Base-by-base conservation (phyloP, 441 rosid species). In the Erysimum cheiri region DNA sequence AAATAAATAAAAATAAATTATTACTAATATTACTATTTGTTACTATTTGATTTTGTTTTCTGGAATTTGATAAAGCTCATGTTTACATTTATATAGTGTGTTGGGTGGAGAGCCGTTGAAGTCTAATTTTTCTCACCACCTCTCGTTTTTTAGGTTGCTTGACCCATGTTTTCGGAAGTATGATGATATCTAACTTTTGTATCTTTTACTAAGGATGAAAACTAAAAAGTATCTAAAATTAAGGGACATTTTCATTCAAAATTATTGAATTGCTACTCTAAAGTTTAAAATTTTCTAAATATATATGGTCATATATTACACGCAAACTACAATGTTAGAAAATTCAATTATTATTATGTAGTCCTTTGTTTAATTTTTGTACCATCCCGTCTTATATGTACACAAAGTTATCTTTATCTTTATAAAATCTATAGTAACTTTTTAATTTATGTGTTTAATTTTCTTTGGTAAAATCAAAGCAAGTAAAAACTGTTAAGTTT, bases 131-230 rank as follows among this genome's bases (percentile, higher is more conserved):
- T 8, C 61, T 58, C 67, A 22, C 40, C 8, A 66, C 77, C 44
- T 41, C 61, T 73, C 35, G 5, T 60, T 67, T 52, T 60, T 74
- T 73, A 60, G 77, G 50, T 52, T 52, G 50, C 52, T 69, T 69
- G 55, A 54, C 58, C 32, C 56, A n/a, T 13, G 3, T 39, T 14
- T 19, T 11, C 4, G 55, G 52, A 60, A 8, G 39, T 53, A 12
- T 39, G 35, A 15, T 39, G 67, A 22, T 22, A 22, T 69, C 67
- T 69, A 48, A 36, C 58, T 67, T 67, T 69, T 35, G 37, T 22
- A 35, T 35, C 32, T 7, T 19, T 57, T 7, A 24, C 26, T 15
- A 46, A 8, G 12, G 26, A 3, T 46, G 26, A 17, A 43, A 14
- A 6, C 56, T 2, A 44, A 47, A 44, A 31, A 17, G 5, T 43